Evolutionary conservation across 2,329 filamentous ascomycete genomes (phyloP).

Genomic region (Corynespora cassiicola): DNA sequence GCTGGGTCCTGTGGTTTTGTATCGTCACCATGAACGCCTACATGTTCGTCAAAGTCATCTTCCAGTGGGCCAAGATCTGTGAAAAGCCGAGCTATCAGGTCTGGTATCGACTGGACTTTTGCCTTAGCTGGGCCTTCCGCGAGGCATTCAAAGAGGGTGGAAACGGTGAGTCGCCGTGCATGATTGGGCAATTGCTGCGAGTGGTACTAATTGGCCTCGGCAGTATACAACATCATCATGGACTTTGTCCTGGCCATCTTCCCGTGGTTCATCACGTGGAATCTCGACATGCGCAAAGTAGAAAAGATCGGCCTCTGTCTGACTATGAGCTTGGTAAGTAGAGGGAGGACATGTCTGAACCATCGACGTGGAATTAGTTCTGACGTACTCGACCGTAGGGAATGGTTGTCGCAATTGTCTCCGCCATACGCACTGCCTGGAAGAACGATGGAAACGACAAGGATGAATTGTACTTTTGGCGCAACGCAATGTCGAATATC

Average conservation of each 20-base stretch:
- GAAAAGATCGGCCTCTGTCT: constrained; percentile 60
- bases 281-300: constrained; percentile 54
- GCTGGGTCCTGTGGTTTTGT: constrained; percentile 56
- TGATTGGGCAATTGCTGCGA: background rate
- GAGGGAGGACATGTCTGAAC: no score
- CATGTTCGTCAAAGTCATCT: constrained; percentile 56
- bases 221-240: constrained; percentile 62
- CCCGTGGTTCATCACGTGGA: constrained; percentile 59
- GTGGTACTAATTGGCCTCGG: no score
- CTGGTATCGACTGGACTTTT: constrained; percentile 58
- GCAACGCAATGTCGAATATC: constrained; percentile 54
- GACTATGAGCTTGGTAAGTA: constrained; percentile 56
- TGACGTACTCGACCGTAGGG: no score
- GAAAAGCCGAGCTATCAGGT: constrained; percentile 51
- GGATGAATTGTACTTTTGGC: constrained; percentile 58
- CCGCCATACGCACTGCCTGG: constrained; percentile 58
- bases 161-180: constrained; percentile 49
- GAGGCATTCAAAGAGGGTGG: constrained; percentile 58
- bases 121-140: constrained; percentile 48
- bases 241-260: constrained; percentile 60
- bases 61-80: constrained; percentile 59
- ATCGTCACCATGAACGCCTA: constrained; percentile 58
- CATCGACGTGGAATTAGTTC: no score
- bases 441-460: constrained; percentile 56
- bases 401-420: constrained; percentile 57